phyloP scores from a whole-genome alignment of 345 rosid genomes.

The Brassica incana region DNA sequence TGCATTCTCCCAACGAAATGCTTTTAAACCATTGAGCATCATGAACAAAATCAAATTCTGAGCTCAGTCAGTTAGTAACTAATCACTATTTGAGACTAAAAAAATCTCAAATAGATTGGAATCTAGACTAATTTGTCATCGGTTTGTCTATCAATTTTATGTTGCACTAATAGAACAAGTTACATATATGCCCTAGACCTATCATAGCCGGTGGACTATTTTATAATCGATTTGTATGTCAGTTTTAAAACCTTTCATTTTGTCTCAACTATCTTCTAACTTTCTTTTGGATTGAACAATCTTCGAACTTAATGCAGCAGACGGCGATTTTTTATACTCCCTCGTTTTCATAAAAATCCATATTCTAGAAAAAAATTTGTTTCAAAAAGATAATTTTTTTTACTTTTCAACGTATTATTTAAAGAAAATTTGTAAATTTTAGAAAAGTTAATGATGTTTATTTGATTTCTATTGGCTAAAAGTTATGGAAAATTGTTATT shows the following conservation, averaged over 20 bases:
- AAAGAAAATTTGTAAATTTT: too few species aligned
- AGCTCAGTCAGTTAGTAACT: not conserved
- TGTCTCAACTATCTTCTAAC: constrained; percentile 12
- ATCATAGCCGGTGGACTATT: not conserved
- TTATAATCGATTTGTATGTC: not conserved
- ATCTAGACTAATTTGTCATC: not conserved
- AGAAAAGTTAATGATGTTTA: too few species aligned
- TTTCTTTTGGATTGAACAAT: constrained; percentile 23
- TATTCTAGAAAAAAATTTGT: too few species aligned
- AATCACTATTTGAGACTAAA: not conserved
- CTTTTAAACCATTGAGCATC: not conserved
- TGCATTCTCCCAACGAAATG: not conserved
- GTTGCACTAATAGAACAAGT: not conserved
- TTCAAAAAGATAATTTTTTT: too few species aligned
- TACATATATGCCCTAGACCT: not conserved
- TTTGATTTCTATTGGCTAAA: too few species aligned
- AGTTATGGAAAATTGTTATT: too few species aligned
- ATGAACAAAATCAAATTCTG: not conserved
- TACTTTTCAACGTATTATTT: too few species aligned
- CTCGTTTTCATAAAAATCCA: too few species aligned
- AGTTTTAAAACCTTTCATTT: not conserved
- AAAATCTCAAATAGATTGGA: not conserved
- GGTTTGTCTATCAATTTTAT: not conserved
- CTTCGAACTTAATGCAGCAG: constrained; percentile 5
- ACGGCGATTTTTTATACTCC: too few species aligned